A percentile compares a stretch with the other conserved stretches of the same genome.
These are phyloP conservation scores for Trametes villosa DNA, from an alignment of 768 basidiomycete species.

Conservation along the genomic window DNA sequence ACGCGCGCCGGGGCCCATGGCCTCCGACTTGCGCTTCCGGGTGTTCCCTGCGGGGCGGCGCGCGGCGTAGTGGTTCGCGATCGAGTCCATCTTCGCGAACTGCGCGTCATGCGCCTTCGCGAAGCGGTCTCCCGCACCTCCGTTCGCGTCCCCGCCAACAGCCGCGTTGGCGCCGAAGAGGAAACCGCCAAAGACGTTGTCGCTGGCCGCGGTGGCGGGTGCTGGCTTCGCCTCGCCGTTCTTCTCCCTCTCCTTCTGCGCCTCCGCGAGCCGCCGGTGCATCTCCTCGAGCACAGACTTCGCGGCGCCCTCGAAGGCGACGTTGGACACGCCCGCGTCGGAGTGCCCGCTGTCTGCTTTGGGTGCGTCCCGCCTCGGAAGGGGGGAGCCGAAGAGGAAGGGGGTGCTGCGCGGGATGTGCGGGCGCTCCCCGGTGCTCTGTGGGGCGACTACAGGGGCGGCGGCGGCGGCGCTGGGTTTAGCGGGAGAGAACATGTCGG, in stretches of 20 bases:
- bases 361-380: slow-evolving; percentile 52
- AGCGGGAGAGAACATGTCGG: slow-evolving; percentile 49
- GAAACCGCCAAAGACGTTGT: slow-evolving; percentile 5
- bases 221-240: slow-evolving; percentile 39
- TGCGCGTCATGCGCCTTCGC: slow-evolving; percentile 64
- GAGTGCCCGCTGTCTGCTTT: neutral
- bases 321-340: slow-evolving; percentile 50
- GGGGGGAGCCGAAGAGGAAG: slow-evolving; percentile 81
- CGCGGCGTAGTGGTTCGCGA: slow-evolving; percentile 57
- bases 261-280: slow-evolving; percentile 68
- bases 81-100: slow-evolving; percentile 81
- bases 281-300: slow-evolving; percentile 81
- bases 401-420: slow-evolving; percentile 43
- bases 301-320: slow-evolving; percentile 68
- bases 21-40: slow-evolving; percentile 47
- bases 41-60: slow-evolving; percentile 35
- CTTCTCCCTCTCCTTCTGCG: slow-evolving; percentile 48
- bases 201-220: neutral
- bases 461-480: slow-evolving; percentile 26
- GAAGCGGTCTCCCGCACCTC: slow-evolving; percentile 41
- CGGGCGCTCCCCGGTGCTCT: neutral
- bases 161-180: neutral
- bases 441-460: neutral
- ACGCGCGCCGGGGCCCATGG: too few species aligned
- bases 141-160: neutral